Percentiles rank a stretch among this genome's conserved stretches.
Evolutionary conservation across 495 filamentous ascomycete species (phyloP).

Genomic region (Clohesyomyces aquaticus): DNA sequence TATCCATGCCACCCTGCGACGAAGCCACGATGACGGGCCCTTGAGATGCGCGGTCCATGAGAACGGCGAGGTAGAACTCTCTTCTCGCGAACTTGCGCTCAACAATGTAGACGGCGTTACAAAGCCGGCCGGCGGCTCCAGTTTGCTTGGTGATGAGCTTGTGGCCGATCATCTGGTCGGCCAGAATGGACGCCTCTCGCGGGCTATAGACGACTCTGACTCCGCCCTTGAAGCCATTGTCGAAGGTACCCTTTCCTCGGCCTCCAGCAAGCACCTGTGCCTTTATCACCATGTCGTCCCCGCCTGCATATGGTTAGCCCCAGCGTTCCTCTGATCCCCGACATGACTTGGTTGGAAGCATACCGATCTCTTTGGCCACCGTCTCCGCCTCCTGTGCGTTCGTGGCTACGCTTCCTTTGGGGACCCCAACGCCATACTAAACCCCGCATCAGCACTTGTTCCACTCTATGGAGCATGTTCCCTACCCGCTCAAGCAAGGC

Average conservation of each 20-base stretch:
- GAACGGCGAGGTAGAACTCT: constrained; percentile 97
- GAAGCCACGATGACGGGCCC: constrained; percentile 94
- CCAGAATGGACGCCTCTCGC: constrained; percentile 93
- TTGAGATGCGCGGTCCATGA: constrained; percentile 95
- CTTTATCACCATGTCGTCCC: constrained; percentile 99
- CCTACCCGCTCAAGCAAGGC: constrained; percentile 82
- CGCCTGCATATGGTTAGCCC: constrained; percentile 55
- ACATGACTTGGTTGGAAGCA: constrained; percentile 23
- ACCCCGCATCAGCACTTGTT: constrained; percentile 20
- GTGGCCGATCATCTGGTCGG: constrained; percentile 98
- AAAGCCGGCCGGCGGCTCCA: constrained; percentile 84
- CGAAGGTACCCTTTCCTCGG: constrained; percentile 94
- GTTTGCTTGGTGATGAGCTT: constrained; percentile 99
- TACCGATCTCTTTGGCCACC: constrained; percentile 85
- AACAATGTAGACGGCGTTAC: constrained; percentile 96
- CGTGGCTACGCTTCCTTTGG: constrained; percentile 81
- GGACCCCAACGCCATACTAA: constrained; percentile 93
- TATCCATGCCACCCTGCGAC: constrained; percentile 98
- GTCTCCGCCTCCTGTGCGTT: constrained; percentile 86
- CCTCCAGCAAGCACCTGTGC: constrained; percentile 97
- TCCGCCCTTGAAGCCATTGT: constrained; percentile 98
- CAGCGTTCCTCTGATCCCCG: not conserved
- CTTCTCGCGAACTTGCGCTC: constrained; percentile 99
- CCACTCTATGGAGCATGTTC: constrained; percentile 1
- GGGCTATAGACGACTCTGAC: constrained; percentile 93